phyloP scores from a whole-genome alignment of 2,329 filamentous ascomycete genomes.

The Aciculosporium take region DNA sequence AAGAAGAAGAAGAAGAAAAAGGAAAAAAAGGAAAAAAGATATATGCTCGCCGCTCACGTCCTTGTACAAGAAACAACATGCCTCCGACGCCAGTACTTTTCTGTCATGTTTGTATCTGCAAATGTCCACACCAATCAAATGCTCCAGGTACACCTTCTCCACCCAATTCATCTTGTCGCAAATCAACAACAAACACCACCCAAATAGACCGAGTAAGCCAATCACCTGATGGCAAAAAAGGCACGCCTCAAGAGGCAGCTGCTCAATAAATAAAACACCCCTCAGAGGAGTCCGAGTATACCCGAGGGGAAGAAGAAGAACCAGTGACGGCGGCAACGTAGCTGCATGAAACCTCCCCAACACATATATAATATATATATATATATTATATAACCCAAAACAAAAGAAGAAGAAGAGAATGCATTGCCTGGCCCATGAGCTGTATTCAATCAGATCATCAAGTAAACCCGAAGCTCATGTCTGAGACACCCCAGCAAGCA shows the following conservation, averaged over 20 bases:
- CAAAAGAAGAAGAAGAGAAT: background rate
- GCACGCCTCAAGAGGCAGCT: background rate
- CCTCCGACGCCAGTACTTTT: background rate
- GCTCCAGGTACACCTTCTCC: background rate
- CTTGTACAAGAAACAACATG: background rate
- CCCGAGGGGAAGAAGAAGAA: background rate
- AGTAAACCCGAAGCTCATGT: background rate
- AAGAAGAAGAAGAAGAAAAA: background rate
- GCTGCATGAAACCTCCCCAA: background rate
- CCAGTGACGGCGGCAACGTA: background rate
- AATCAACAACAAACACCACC: background rate
- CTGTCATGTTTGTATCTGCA: constrained; percentile 1
- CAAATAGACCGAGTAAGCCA: background rate
- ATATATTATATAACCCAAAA: background rate
- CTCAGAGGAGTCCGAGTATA: background rate
- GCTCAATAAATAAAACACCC: background rate
- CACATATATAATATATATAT: too few relatives aligned
- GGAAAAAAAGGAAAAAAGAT: background rate
- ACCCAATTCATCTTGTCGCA: background rate
- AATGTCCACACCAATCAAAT: background rate
- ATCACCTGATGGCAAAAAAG: background rate
- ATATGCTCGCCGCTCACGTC: background rate
- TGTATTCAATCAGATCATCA: background rate
- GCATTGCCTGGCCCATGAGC: too few relatives aligned
- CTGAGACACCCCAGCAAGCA: background rate